These are phyloP conservation scores for Beauveria varroae DNA, from an alignment of 2,329 filamentous ascomycete species.

Conservation along the genomic window DNA sequence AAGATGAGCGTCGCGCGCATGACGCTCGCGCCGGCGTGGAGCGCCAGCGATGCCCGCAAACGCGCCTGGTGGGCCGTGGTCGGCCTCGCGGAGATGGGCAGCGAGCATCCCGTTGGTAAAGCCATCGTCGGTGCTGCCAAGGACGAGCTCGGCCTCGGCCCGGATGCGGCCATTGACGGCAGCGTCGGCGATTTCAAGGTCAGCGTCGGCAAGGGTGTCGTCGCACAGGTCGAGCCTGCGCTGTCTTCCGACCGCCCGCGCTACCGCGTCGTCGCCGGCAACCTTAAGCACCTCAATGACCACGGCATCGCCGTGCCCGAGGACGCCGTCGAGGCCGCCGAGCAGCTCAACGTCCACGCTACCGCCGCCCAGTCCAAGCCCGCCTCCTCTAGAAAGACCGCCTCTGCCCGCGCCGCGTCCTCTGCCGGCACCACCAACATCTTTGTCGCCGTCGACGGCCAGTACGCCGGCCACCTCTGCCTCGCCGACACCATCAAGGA, in stretches of 20 bases:
- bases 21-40: constrained; percentile 62
- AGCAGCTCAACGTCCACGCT: constrained; percentile 45
- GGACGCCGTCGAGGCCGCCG: constrained; percentile 55
- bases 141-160: constrained; percentile 61
- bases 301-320: constrained; percentile 60
- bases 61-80: constrained; percentile 93
- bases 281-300: constrained; percentile 66
- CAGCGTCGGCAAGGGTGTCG: constrained; percentile 76
- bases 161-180: constrained; percentile 71
- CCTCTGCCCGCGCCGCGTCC: constrained; percentile 19
- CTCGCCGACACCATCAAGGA: constrained; percentile 89
- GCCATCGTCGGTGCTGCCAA: constrained; percentile 74
- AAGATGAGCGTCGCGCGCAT: constrained; percentile 85
- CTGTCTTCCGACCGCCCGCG: constrained; percentile 58
- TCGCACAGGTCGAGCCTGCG: constrained; percentile 71
- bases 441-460: constrained; percentile 77
- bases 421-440: constrained; percentile 77
- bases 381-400: constrained; percentile 26
- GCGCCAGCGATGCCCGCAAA: constrained; percentile 56
- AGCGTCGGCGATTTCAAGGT: constrained; percentile 79
- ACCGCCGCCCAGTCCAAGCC: constrained; percentile 51
- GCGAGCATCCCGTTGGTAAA: constrained; percentile 91
- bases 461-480: constrained; percentile 74
- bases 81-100: constrained; percentile 90
- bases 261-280: constrained; percentile 79